A percentile compares a stretch with the other conserved stretches of the same genome.
Evolutionary conservation across 2,329 filamentous ascomycete genomes (phyloP).

Genomic region (Xylaria multiplex): DNA sequence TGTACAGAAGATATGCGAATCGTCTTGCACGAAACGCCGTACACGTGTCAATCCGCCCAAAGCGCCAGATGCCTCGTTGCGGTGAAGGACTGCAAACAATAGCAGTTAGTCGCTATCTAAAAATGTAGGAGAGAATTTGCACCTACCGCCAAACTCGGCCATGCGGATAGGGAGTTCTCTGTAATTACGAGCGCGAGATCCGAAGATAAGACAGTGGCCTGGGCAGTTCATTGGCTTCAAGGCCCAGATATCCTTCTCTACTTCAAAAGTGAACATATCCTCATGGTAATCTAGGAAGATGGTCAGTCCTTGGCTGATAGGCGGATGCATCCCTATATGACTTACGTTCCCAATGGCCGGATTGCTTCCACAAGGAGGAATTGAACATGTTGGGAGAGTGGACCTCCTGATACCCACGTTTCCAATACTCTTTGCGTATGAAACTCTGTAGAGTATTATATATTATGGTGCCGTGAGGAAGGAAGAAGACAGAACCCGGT

Average conservation of each 20-base stretch:
- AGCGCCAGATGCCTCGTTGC: constrained; percentile 85
- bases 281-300: constrained; percentile 75
- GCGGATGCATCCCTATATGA: neutral
- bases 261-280: constrained; percentile 71
- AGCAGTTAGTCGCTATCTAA: constrained; percentile 1
- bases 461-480: constrained; percentile 91
- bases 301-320: constrained; percentile 5
- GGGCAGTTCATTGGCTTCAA: constrained; percentile 96
- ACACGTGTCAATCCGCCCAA: constrained; percentile 85
- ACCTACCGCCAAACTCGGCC: constrained; percentile 76
- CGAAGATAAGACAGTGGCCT: constrained; percentile 86
- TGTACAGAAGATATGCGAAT: constrained; percentile 89
- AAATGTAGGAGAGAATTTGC: neutral
- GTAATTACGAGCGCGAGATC: constrained; percentile 76
- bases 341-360: constrained; percentile 83
- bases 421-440: constrained; percentile 88
- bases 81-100: constrained; percentile 68
- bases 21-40: constrained; percentile 88
- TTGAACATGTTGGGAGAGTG: constrained; percentile 98
- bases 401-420: constrained; percentile 93
- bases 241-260: constrained; percentile 75
- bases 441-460: constrained; percentile 89
- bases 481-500: constrained; percentile 92
- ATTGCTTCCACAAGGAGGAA: constrained; percentile 89
- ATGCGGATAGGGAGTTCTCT: constrained; percentile 84